Percentiles rank a stretch among this genome's conserved stretches.
Evolutionary conservation across 306 rosid species (phyloP).

Genomic region (Ormosia semicastrata): DNA sequence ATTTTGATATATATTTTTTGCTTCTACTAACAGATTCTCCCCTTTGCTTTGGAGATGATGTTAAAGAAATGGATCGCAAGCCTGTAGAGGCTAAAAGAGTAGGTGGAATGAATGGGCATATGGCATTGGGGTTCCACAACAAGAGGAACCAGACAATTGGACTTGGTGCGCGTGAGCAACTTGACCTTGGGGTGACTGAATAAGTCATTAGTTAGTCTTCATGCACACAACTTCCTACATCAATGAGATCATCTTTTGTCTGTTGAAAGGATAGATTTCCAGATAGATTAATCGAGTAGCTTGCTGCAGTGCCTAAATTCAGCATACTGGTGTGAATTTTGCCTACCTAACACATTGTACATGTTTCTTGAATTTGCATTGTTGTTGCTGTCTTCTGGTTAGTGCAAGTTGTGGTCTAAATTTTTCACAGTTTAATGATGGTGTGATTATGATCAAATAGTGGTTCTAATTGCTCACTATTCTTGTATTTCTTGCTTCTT

Average conservation of each 20-base stretch:
- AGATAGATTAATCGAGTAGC: neutral
- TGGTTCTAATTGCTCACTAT: neutral
- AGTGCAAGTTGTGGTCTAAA: slow-evolving; percentile 21
- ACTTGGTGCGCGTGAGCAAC: slow-evolving; percentile 59
- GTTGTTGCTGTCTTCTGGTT: slow-evolving; percentile 20
- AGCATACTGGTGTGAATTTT: slow-evolving; percentile 9
- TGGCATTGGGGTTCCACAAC: slow-evolving; percentile 47
- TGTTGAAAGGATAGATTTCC: slow-evolving; percentile 45
- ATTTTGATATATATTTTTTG: slow-evolving; percentile 1
- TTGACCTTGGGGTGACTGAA: slow-evolving; percentile 61
- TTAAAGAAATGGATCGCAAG: slow-evolving; percentile 31
- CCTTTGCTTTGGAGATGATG: slow-evolving; percentile 36
- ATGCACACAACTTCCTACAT: slow-evolving; percentile 60
- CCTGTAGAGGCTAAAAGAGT: slow-evolving; percentile 45
- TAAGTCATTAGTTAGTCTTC: slow-evolving; percentile 76
- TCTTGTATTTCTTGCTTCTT: neutral
- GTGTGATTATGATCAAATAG: slow-evolving; percentile 18
- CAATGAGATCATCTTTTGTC: slow-evolving; percentile 64
- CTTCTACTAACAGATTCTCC: slow-evolving; percentile 44
- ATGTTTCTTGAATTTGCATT: neutral
- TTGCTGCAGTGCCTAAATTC: neutral
- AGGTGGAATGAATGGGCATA: slow-evolving; percentile 34
- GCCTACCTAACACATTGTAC: slow-evolving; percentile 11
- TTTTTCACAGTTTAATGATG: slow-evolving; percentile 15
- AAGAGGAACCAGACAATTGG: slow-evolving; percentile 70